phyloP scores from a whole-genome alignment of 768 basidiomycete species.

The Phanerodontia chrysosporium region DNA sequence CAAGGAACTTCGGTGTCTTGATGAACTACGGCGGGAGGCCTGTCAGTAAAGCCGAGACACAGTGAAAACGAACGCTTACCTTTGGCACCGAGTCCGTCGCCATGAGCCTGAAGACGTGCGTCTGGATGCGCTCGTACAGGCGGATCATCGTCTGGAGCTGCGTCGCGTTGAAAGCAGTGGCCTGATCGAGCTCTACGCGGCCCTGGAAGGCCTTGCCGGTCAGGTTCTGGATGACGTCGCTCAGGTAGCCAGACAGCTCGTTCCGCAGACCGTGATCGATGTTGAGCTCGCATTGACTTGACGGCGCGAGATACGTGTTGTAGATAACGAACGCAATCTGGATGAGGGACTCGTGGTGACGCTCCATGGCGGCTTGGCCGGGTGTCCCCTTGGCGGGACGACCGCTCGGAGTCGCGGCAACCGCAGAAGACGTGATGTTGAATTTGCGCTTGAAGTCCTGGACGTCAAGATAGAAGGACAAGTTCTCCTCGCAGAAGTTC shows the following conservation, averaged over 20 bases:
- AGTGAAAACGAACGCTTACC: conserved; percentile 33
- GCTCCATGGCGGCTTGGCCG: conserved; percentile 90
- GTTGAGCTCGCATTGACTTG: conserved; percentile 93
- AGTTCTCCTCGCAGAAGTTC: conserved; percentile 98
- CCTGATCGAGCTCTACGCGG: conserved; percentile 77
- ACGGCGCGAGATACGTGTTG: conserved; percentile 92
- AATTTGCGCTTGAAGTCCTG: conserved; percentile 97
- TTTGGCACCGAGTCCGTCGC: conserved; percentile 99
- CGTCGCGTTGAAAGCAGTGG: conserved; percentile 84
- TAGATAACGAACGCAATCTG: conserved; percentile 92
- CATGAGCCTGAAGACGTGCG: conserved; percentile 95
- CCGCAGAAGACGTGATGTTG: conserved; percentile 89
- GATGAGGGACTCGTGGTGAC: conserved; percentile 92
- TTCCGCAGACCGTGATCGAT: conserved; percentile 96
- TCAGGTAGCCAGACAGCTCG: conserved; percentile 90
- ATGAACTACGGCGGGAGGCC: conserved; percentile 57
- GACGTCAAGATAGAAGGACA: conserved; percentile 96
- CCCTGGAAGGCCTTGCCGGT: conserved; percentile 78
- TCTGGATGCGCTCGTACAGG: conserved; percentile 94
- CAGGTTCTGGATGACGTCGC: conserved; percentile 77
- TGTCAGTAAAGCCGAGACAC: conserved; percentile 11
- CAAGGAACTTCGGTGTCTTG: conserved; percentile 79
- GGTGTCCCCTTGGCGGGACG: conserved; percentile 50
- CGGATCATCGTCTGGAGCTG: conserved; percentile 92
- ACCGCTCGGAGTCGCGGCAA: conserved; percentile 45